Evolutionary conservation across 2,329 filamentous ascomycete genomes (phyloP), one percentile per base, ranked within the genome.

Genomic region (Truncatella angustata): DNA sequence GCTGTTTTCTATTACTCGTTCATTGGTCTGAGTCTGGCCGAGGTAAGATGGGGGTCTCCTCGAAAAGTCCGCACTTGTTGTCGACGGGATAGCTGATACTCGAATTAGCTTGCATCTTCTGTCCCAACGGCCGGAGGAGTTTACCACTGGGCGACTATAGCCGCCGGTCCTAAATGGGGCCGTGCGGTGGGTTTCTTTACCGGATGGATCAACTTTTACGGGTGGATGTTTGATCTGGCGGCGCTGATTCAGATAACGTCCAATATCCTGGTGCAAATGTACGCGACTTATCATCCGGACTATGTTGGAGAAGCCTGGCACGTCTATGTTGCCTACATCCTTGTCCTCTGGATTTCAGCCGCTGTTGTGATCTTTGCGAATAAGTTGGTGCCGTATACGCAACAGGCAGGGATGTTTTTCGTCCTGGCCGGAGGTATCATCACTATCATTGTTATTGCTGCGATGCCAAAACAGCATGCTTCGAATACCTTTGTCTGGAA

Each of bases 201-300:
- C 0, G 73, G 73, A 10, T 76, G 73, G 70, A 69, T 76, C 56
- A 82, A 83, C 62, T 81, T 80, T 58, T 79, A 77, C 54, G 80
- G 75, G 12, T 86, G 84, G 84, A 77, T 85, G 56, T 82, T 86
- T 53, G 82, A 80, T 55, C 73, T 83, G 5, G 80, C 82, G 4
- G 80, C 81, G 2, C 79, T 86, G 60, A 70, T 78, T 14, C 74
- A 78, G 52, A 83, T 86, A 53, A 73, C 81, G 4, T 77, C 76
- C 55, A 85, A 86, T 60, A 76, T 85, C 57, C 68, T 77, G 11
- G 77, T 86, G 16, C 78, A 80, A 59, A 80, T 86, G 75, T 86
- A 86, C 63, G 73, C 75, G 5, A 66, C 82, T 24, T 84, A 81
- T 67, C 78, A 86, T 60, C 73, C 75, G 1, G 76, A 69, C 54